Evolutionary conservation across 257 asterid genomes (phyloP).

Genomic region (Ophiorrhiza pumila): DNA sequence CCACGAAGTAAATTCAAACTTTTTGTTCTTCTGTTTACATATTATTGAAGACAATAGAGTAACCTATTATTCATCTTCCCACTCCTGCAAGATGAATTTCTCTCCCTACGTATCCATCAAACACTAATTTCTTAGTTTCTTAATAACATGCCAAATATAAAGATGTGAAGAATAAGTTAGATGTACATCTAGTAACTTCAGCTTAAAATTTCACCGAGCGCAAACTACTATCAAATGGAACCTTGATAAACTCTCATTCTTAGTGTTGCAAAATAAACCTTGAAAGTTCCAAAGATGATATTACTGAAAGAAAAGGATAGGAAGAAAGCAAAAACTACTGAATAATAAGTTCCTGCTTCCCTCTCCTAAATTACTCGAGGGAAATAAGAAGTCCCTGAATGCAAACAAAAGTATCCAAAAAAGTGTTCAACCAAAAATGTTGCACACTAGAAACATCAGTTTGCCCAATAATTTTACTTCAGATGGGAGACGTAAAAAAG

Average conservation of each 20-base stretch:
- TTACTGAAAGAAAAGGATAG: not conserved
- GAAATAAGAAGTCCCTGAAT: not conserved
- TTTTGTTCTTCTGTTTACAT: not conserved
- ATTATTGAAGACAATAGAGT: not conserved
- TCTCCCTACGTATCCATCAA: not conserved
- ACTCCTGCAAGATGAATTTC: not conserved
- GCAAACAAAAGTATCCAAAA: too few species aligned
- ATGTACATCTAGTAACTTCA: not conserved
- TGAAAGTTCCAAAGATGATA: not conserved
- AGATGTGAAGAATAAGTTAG: too few species aligned
- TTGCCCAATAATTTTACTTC: not conserved
- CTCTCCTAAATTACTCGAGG: not conserved
- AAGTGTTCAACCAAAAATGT: not conserved
- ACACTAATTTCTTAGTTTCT: not conserved
- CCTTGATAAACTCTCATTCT: not conserved
- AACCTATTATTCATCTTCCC: not conserved
- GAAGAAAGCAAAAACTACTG: not conserved
- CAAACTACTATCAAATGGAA: not conserved
- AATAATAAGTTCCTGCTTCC: not conserved
- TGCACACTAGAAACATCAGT: not conserved
- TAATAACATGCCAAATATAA: not conserved
- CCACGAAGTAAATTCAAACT: not conserved
- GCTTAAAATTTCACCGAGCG: not conserved
- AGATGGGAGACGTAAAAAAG: not conserved
- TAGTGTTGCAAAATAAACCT: not conserved